Evolutionary conservation across 768 basidiomycete genomes (phyloP), one percentile per base, ranked within the genome.

Genomic region (Leccinum variicolor): DNA sequence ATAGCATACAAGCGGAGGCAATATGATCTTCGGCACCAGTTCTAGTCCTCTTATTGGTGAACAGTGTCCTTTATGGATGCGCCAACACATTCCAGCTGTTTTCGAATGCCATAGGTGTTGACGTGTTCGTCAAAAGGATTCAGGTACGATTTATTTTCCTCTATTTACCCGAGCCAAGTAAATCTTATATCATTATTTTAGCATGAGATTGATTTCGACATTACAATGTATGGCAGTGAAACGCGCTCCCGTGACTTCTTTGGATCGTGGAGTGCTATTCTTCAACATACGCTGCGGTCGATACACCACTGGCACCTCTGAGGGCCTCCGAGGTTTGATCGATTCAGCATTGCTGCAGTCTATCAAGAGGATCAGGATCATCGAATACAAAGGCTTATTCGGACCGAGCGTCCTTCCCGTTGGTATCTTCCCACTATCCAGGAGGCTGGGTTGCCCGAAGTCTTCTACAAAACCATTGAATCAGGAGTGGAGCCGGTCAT

Each of bases 11-110:
- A 82, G 87, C 3, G 92, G 93, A 31, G 92, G 90, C 8, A 92
- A 89, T 64, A 92, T 97, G 93, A 84, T 98, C 45, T 90, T 98
- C 55, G 89, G 92, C 21, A 95, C 97, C 29, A 97, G 97, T 4
- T 4, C 75, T 97, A 47, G 83, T 98, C 51, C 92, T 92, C 2
- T 75, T 96, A 14, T 78, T 98, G 26, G 81, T 98, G 60, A 96
- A 98, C 72, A 92, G 89, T 66, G 87, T 97, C 45, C 79, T 98
- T 21, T 98, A 96, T 68, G 89, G 90, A 52, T 94, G 89, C 66
- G 80, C 86, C 23, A 94, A 89, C 58, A 93, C 90, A 0, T 92
- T 98, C 68, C 85, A 86, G 59, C 76, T 94, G 9, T 98, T 96
- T 73, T 90, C 87, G 70, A 83, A 87, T 45, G 85, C 86, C 0